These are phyloP conservation scores for Nakazawaea laoshanensis DNA, from an alignment of 805 yeast species.

Conservation along the genomic window DNA sequence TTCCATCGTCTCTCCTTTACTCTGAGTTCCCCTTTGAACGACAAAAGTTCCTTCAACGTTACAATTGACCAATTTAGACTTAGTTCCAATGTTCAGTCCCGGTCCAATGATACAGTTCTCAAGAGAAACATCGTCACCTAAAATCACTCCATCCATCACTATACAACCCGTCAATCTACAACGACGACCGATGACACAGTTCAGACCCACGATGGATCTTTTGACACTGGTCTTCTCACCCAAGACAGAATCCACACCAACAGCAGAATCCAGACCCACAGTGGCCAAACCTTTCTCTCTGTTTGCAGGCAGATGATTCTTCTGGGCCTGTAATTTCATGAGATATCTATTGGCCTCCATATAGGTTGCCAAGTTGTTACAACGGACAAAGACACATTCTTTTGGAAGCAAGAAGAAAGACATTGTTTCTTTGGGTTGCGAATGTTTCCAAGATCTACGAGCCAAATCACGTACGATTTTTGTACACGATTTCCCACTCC, in stretches of 20 bases:
- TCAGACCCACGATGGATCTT: conserved; percentile 69
- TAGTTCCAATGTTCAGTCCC: conserved; percentile 52
- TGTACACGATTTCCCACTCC: conserved; percentile 39
- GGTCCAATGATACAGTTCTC: conserved; percentile 88
- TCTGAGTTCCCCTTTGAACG: conserved; percentile 45
- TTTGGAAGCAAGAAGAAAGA: conserved; percentile 66
- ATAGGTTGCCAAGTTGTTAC: conserved; percentile 71
- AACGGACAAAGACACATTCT: conserved; percentile 62
- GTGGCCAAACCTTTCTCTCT: conserved; percentile 57
- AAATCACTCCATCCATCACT: conserved; percentile 55
- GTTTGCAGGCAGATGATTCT: conserved; percentile 19
- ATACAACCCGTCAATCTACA: conserved; percentile 87
- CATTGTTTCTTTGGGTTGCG: conserved; percentile 46
- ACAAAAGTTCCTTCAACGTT: conserved; percentile 75
- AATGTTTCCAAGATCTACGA: conserved; percentile 86
- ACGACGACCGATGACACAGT: conserved; percentile 73
- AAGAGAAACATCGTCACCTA: conserved; percentile 69
- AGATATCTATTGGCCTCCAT: conserved; percentile 84
- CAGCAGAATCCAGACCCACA: conserved; percentile 79
- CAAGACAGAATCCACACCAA: conserved; percentile 58
- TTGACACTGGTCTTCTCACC: conserved; percentile 85
- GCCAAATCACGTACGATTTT: conserved; percentile 81
- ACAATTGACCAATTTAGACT: conserved; percentile 67
- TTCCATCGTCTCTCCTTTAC: conserved; percentile 31
- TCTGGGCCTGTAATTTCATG: conserved; percentile 54